Conservation (phyloP, 1,284 basidiomycete species). For the Coniophora puteana region DNA sequence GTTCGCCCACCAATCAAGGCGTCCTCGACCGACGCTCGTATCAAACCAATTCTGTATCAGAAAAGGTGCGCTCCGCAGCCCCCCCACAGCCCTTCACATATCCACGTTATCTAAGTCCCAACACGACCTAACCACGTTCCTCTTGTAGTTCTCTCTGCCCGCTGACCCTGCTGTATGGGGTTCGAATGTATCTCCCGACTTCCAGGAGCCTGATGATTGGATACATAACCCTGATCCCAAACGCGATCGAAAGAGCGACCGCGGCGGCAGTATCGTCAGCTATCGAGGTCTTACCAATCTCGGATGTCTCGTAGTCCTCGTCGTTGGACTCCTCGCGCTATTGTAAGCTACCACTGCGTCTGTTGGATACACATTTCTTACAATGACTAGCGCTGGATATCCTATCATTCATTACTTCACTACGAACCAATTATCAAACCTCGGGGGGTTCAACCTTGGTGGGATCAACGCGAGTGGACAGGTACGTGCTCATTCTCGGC, state of each 20-base stretch:
- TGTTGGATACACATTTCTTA: constrained; percentile 6
- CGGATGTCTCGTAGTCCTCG: constrained; percentile 70
- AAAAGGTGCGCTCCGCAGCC: constrained; percentile 38
- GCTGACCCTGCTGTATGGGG: constrained; percentile 70
- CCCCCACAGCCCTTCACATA: background rate
- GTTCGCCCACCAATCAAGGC: constrained; percentile 35
- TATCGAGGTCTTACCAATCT: constrained; percentile 71
- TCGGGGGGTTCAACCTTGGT: constrained; percentile 75
- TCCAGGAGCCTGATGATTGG: constrained; percentile 63
- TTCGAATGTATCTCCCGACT: constrained; percentile 54
- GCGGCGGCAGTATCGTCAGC: constrained; percentile 65
- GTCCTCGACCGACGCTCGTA: constrained; percentile 21
- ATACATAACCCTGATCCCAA: constrained; percentile 76
- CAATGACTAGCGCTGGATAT: constrained; percentile 63
- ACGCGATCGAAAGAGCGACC: constrained; percentile 60
- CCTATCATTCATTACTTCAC: constrained; percentile 75
- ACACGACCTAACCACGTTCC: no score
- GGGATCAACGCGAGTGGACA: constrained; percentile 82
- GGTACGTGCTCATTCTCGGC: constrained; percentile 35
- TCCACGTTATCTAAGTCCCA: background rate
- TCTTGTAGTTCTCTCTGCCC: constrained; percentile 61
- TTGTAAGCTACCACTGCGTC: constrained; percentile 50
- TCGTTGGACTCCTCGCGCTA: constrained; percentile 57
- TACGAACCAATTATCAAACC: constrained; percentile 39
- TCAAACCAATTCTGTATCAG: constrained; percentile 37